Evolutionary conservation across 1,284 basidiomycete genomes (phyloP).

Genomic region (Butyriboletus appendiculatus): DNA sequence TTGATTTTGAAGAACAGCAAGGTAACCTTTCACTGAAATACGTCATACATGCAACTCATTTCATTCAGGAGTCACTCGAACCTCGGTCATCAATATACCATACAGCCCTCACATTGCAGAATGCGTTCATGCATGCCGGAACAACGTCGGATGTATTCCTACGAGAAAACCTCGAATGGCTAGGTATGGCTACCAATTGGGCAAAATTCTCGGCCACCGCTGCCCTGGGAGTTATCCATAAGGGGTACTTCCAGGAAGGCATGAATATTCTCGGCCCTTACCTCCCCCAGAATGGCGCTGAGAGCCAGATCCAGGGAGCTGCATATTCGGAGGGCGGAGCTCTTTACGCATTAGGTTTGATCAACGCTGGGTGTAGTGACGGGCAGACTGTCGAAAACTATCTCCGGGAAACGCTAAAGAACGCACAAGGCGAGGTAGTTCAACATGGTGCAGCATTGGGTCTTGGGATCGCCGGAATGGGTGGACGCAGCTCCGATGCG

Average conservation of each 20-base stretch:
- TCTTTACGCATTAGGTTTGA: slow-evolving; percentile 91
- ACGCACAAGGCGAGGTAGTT: slow-evolving; percentile 78
- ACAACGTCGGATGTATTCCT: slow-evolving; percentile 93
- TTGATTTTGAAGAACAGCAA: slow-evolving; percentile 91
- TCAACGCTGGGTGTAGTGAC: slow-evolving; percentile 86
- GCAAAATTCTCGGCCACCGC: slow-evolving; percentile 97
- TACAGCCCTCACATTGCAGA: slow-evolving; percentile 91
- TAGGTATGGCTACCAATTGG: slow-evolving; percentile 93
- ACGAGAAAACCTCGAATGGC: slow-evolving; percentile 94
- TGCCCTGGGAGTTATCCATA: slow-evolving; percentile 94
- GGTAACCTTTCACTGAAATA: slow-evolving; percentile 42
- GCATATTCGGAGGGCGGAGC: slow-evolving; percentile 93
- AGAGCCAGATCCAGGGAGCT: slow-evolving; percentile 70
- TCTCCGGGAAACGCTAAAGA: slow-evolving; percentile 76
- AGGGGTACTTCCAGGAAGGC: slow-evolving; percentile 92
- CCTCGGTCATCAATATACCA: slow-evolving; percentile 95
- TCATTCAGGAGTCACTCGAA: slow-evolving; percentile 80
- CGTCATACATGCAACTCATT: background rate
- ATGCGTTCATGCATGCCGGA: slow-evolving; percentile 95
- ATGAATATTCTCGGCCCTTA: slow-evolving; percentile 94
- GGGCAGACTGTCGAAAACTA: slow-evolving; percentile 71
- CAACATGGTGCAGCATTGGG: slow-evolving; percentile 96
- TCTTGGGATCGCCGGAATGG: slow-evolving; percentile 91
- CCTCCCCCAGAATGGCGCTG: slow-evolving; percentile 75
- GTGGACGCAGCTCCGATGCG: slow-evolving; percentile 82